A percentile compares a stretch with the other conserved stretches of the same genome.
These are phyloP conservation scores for Canavalia ensiformis DNA, from an alignment of 306 rosid species.

Conservation along the genomic window DNA sequence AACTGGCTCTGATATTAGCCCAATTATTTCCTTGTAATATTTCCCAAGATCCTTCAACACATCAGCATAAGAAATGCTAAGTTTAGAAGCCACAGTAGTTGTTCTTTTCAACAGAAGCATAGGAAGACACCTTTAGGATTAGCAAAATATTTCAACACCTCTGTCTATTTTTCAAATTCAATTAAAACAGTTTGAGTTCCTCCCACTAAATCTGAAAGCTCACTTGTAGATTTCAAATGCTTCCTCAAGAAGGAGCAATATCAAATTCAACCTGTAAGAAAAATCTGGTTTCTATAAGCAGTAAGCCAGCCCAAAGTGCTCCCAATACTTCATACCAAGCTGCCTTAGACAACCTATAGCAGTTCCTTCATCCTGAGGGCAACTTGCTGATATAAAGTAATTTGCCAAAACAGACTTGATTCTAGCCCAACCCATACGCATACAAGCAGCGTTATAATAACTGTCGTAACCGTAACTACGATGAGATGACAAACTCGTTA, in stretches of 20 bases:
- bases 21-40: constrained; percentile 83
- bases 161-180: constrained; percentile 75
- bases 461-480: no score
- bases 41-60: constrained; percentile 89
- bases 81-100: constrained; percentile 79
- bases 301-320: no score
- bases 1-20: constrained; percentile 71
- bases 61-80: constrained; percentile 89
- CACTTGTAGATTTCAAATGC: constrained; percentile 86
- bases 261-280: no score
- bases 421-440: no score
- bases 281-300: no score
- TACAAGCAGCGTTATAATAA: no score
- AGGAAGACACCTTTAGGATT: constrained; percentile 86
- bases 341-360: no score
- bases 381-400: no score
- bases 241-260: constrained; percentile 81
- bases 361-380: no score
- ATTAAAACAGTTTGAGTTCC: constrained; percentile 81
- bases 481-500: no score
- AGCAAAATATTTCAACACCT: constrained; percentile 78
- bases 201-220: constrained; percentile 74
- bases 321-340: no score
- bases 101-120: constrained; percentile 90
- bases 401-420: no score